phyloP scores from a whole-genome alignment of 2,329 filamentous ascomycete genomes.

The Hypomyces rosellus region DNA sequence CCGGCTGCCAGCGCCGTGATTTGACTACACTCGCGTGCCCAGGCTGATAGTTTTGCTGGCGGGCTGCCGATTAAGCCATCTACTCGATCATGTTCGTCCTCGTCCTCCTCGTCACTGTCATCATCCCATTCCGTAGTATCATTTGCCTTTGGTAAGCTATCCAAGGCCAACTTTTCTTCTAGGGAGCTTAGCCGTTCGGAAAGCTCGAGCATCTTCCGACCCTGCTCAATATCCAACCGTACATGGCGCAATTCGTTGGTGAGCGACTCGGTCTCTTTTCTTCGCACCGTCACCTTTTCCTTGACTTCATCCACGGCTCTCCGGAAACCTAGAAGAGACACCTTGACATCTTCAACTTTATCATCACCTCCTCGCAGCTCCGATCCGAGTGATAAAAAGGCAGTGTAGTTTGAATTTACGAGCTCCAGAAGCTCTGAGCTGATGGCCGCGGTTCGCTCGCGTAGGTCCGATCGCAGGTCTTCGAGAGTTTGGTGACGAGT shows the following conservation, averaged over 20 bases:
- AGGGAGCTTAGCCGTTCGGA: slow-evolving; percentile 56
- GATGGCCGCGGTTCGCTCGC: slow-evolving; percentile 71
- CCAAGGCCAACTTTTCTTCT: slow-evolving; percentile 57
- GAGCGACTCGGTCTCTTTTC: slow-evolving; percentile 54
- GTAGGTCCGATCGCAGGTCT: slow-evolving; percentile 80
- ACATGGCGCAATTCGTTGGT: slow-evolving; percentile 63
- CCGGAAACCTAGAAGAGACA: slow-evolving; percentile 79
- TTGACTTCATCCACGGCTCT: slow-evolving; percentile 74
- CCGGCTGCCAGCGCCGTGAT: slow-evolving; percentile 36
- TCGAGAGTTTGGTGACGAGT: slow-evolving; percentile 94
- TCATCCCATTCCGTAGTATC: slow-evolving; percentile 25
- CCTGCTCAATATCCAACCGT: slow-evolving; percentile 54
- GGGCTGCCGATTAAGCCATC: slow-evolving; percentile 38
- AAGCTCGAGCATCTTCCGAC: slow-evolving; percentile 59
- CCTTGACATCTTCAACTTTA: slow-evolving; percentile 80
- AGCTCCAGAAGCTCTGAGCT: slow-evolving; percentile 85
- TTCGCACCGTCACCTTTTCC: slow-evolving; percentile 56
- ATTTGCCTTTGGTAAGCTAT: slow-evolving; percentile 23
- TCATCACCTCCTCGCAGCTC: slow-evolving; percentile 85
- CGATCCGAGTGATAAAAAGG: slow-evolving; percentile 77
- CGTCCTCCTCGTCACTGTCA: slow-evolving; percentile 36
- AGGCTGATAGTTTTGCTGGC: slow-evolving; percentile 38
- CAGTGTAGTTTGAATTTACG: slow-evolving; percentile 90
- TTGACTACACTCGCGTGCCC: slow-evolving; percentile 40
- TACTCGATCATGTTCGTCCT: slow-evolving; percentile 23